Evolutionary conservation across 1,284 basidiomycete species (phyloP).

Genomic region (Singerocomus inundabilis): DNA sequence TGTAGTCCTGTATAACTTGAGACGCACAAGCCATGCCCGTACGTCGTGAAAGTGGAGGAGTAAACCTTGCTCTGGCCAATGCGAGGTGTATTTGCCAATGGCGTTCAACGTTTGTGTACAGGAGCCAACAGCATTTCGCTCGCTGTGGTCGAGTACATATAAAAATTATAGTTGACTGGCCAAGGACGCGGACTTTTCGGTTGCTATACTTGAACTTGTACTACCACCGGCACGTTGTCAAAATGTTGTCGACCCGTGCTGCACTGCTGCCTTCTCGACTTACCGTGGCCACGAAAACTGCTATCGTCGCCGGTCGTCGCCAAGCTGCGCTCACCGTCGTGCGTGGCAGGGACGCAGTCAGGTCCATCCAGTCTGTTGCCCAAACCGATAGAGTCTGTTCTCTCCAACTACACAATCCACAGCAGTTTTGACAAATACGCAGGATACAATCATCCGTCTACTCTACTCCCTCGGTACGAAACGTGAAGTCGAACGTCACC

Average conservation of each 20-base stretch:
- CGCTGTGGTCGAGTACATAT: constrained; percentile 3
- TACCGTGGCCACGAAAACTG: constrained; percentile 26
- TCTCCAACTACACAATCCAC: not conserved
- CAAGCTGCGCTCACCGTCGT: constrained; percentile 44
- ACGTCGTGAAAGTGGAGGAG: not conserved
- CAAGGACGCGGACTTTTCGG: not conserved
- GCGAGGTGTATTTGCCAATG: constrained; percentile 16
- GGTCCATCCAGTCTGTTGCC: constrained; percentile 34
- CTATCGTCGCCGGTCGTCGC: constrained; percentile 49
- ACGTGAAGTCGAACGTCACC: constrained; percentile 93
- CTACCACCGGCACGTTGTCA: constrained; percentile 5
- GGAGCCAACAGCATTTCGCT: constrained; percentile 28
- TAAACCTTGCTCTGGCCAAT: not conserved
- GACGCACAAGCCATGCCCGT: not conserved
- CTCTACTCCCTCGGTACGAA: constrained; percentile 94
- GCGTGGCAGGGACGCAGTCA: constrained; percentile 28
- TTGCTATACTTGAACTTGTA: not conserved
- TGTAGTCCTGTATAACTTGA: constrained; percentile 3
- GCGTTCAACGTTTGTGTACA: constrained; percentile 6
- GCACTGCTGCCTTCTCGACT: constrained; percentile 21
- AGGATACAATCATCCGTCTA: constrained; percentile 92
- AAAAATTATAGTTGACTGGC: constrained; percentile 3
- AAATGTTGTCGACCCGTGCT: constrained; percentile 30
- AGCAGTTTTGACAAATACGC: constrained; percentile 6
- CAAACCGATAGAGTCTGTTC: constrained; percentile 35